Base-by-base conservation (phyloP, 805 yeast species). In the Hanseniaspora thailandica region DNA sequence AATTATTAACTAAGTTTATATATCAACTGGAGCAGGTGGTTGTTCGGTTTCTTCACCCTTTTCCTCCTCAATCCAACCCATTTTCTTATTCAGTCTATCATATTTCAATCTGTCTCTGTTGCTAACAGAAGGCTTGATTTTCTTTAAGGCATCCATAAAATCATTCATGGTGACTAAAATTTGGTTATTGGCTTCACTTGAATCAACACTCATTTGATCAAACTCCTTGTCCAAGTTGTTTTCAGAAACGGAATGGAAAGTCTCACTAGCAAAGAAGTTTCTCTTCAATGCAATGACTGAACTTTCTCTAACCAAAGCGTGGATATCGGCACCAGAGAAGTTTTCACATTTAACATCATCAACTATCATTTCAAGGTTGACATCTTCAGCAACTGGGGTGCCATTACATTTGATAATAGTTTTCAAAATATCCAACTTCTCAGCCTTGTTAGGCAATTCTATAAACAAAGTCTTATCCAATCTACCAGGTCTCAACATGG, bases 401-500 rank as follows among this genome's bases (percentile, higher is more conserved):
- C 79, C 77, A 61, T 82, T 84, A 2, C 82, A 72, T 49, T 72
- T 73, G 3, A 88, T 77, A 30, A 88, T 77, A 0, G 97, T 88
- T 56, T 74, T 76, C 63, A 90, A 72, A 55, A 90, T 93, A 58
- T 89, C 97, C 3, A 75, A 69, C 57, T 96, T 75, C 65, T 93
- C 98, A 2, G 70, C 73, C 0, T 80, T 77, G 6, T 78, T 77
- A 3, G 98, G 98, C 49, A 90, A 73, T 64, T 90, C 97, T 26
- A 90, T 90, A 66, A 82, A 90, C 44, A 90, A 71, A 2, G 96
- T 86, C 68, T 90, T 93, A 64, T 93, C 97, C 61, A 90, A 74
- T 67, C 98, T 78, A 5, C 97, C 98, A 0, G 97, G 97, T 64
- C 98, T 78, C 44, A 93, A 70, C 97, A 90, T 93, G 0, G 98